Conservation (phyloP, 2,329 filamentous ascomycete species). For the Westerdykella aurantiaca region DNA sequence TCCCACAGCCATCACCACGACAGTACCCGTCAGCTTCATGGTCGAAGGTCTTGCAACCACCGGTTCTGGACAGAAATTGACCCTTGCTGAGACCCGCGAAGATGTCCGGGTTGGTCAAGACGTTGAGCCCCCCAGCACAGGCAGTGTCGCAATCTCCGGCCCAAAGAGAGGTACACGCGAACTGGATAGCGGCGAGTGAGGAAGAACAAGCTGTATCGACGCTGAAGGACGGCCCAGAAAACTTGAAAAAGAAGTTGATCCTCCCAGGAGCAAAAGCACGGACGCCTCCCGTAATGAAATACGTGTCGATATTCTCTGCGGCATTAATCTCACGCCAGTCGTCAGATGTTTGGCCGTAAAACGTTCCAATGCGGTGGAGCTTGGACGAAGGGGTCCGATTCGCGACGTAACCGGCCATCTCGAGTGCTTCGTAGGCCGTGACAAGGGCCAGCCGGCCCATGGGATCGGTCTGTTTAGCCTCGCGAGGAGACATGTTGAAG, state of each 20-base stretch:
- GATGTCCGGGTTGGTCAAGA: slow-evolving; percentile 75
- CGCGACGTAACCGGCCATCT: slow-evolving; percentile 72
- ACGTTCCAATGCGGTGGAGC: slow-evolving; percentile 61
- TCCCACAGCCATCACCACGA: slow-evolving; percentile 69
- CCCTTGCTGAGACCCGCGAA: slow-evolving; percentile 70
- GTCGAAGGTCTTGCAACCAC: slow-evolving; percentile 75
- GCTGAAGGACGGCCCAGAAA: slow-evolving; percentile 65
- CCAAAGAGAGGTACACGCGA: slow-evolving; percentile 68
- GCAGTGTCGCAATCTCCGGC: slow-evolving; percentile 75
- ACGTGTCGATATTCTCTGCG: slow-evolving; percentile 63
- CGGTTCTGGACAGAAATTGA: slow-evolving; percentile 71
- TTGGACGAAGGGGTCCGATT: slow-evolving; percentile 65
- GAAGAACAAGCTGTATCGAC: slow-evolving; percentile 77
- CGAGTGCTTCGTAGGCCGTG: slow-evolving; percentile 74
- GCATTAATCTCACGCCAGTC: slow-evolving; percentile 74
- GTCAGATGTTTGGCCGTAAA: slow-evolving; percentile 69
- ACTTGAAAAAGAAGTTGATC: slow-evolving; percentile 73
- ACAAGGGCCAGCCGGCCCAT: slow-evolving; percentile 72
- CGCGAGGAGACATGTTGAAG: slow-evolving; percentile 81
- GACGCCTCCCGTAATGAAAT: slow-evolving; percentile 61
- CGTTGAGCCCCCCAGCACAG: slow-evolving; percentile 70
- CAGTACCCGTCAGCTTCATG: slow-evolving; percentile 78
- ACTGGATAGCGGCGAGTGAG: slow-evolving; percentile 64
- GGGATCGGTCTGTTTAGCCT: slow-evolving; percentile 74
- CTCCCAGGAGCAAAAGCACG: slow-evolving; percentile 58